Conservation (phyloP, 2,329 filamentous ascomycete species). For the Colletotrichum shisoi region DNA sequence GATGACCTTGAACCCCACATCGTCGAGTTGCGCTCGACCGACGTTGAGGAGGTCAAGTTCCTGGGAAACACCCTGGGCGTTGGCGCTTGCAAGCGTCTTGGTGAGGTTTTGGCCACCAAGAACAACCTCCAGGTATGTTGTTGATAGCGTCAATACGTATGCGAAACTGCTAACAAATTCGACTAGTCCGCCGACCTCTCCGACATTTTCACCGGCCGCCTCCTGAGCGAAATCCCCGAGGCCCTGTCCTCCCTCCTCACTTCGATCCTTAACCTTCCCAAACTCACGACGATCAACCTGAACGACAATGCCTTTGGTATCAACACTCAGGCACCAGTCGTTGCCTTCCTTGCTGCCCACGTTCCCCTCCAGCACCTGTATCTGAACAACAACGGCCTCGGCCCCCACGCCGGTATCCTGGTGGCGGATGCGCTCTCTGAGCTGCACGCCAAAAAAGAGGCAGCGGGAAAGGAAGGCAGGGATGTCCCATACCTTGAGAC, state of each 20-base stretch:
- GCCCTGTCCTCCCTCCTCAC: slow-evolving; percentile 86
- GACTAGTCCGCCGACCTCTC: slow-evolving; percentile 81
- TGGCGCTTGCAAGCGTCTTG: slow-evolving; percentile 84
- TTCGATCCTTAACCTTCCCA: slow-evolving; percentile 83
- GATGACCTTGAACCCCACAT: slow-evolving; percentile 88
- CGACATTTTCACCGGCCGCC: slow-evolving; percentile 95
- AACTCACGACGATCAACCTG: slow-evolving; percentile 89
- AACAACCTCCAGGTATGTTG: slow-evolving; percentile 75
- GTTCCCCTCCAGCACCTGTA: slow-evolving; percentile 91
- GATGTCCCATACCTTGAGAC: slow-evolving; percentile 87
- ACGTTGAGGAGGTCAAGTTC: slow-evolving; percentile 85
- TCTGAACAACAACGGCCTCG: slow-evolving; percentile 97
- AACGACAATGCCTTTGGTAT: slow-evolving; percentile 98
- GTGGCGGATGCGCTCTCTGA: slow-evolving; percentile 86
- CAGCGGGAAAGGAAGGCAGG: slow-evolving; percentile 74
- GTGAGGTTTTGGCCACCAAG: slow-evolving; percentile 83
- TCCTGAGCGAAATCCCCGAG: slow-evolving; percentile 91
- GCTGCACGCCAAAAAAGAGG: slow-evolving; percentile 84
- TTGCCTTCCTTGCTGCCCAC: slow-evolving; percentile 88
- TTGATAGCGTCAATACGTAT: not conserved
- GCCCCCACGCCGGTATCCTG: slow-evolving; percentile 86
- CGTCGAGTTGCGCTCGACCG: slow-evolving; percentile 73
- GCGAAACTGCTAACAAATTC: slow-evolving; percentile 13
- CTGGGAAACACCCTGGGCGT: slow-evolving; percentile 93
- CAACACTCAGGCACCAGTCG: slow-evolving; percentile 90